Evolutionary conservation across 192 early-diverging fungal genomes (phyloP).

Genomic region (Mortierella antarctica): DNA sequence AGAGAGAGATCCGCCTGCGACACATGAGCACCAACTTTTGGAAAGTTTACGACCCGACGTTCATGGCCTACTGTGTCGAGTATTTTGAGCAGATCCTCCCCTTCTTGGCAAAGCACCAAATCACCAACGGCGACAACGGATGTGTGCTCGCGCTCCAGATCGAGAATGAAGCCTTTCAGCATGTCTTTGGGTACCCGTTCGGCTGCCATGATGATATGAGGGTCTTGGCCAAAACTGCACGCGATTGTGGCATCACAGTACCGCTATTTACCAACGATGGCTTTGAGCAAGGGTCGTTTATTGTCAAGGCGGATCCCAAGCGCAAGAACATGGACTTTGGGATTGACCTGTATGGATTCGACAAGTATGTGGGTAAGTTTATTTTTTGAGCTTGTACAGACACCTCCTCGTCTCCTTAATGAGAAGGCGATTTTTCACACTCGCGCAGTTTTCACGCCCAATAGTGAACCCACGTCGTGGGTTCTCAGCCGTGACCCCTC

Average conservation of each 20-base stretch:
- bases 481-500: slow-evolving; percentile 37
- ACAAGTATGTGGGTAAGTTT: slow-evolving; percentile 77
- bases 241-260: slow-evolving; percentile 79
- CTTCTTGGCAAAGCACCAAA: slow-evolving; percentile 81
- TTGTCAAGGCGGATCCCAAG: slow-evolving; percentile 54
- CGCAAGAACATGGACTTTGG: slow-evolving; percentile 67
- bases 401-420: no score
- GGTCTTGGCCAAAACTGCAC: slow-evolving; percentile 76
- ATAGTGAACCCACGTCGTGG: slow-evolving; percentile 63
- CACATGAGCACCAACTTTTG: slow-evolving; percentile 74
- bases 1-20: slow-evolving; percentile 76
- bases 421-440: neutral
- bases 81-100: slow-evolving; percentile 82
- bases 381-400: neutral
- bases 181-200: slow-evolving; percentile 68
- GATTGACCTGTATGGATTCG: slow-evolving; percentile 82
- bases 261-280: slow-evolving; percentile 92
- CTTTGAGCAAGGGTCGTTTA: slow-evolving; percentile 73
- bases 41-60: slow-evolving; percentile 76
- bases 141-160: slow-evolving; percentile 86
- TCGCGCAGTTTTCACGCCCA: slow-evolving; percentile 63
- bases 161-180: slow-evolving; percentile 83
- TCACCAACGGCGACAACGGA: slow-evolving; percentile 69
- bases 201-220: slow-evolving; percentile 87
- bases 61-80: slow-evolving; percentile 75